phyloP scores from a whole-genome alignment of 108 stramenopile genomes.

The Licmophora abbreviata region DNA sequence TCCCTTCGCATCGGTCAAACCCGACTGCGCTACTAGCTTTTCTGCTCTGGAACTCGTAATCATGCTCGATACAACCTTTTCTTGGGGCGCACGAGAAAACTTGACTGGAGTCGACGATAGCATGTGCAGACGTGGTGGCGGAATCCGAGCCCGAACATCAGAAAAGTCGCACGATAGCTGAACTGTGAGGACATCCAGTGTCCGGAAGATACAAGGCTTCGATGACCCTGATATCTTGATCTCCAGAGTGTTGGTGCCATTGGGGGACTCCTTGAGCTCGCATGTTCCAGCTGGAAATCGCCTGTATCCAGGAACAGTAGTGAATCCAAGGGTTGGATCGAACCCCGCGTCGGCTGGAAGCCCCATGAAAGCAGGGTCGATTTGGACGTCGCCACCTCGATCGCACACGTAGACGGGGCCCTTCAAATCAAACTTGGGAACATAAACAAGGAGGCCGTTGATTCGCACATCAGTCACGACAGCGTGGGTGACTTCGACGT shows the following conservation, averaged over 20 bases:
- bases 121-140: conserved; percentile 31
- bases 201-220: conserved; percentile 8
- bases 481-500: conserved; percentile 29
- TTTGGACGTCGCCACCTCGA: conserved; percentile 28
- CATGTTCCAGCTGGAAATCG: conserved; percentile 33
- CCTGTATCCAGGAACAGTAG: conserved; percentile 13
- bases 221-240: conserved; percentile 14
- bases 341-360: conserved; percentile 22
- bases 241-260: conserved; percentile 12
- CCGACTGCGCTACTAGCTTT: neutral
- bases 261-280: conserved; percentile 10
- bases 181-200: conserved; percentile 40
- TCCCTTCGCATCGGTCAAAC: neutral
- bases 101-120: conserved; percentile 3
- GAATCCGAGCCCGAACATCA: conserved; percentile 30
- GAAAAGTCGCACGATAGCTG: conserved; percentile 29
- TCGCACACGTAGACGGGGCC: conserved; percentile 50
- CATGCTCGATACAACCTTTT: neutral
- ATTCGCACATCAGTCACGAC: conserved; percentile 31
- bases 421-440: conserved; percentile 48
- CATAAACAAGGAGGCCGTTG: conserved; percentile 46
- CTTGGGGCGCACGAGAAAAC: neutral
- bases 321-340: conserved; percentile 30
- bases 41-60: too few species aligned
- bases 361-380: conserved; percentile 33